These are phyloP conservation scores for Exophiala alcalophila DNA, from an alignment of 2,329 filamentous ascomycete genomes.

Conservation along the genomic window DNA sequence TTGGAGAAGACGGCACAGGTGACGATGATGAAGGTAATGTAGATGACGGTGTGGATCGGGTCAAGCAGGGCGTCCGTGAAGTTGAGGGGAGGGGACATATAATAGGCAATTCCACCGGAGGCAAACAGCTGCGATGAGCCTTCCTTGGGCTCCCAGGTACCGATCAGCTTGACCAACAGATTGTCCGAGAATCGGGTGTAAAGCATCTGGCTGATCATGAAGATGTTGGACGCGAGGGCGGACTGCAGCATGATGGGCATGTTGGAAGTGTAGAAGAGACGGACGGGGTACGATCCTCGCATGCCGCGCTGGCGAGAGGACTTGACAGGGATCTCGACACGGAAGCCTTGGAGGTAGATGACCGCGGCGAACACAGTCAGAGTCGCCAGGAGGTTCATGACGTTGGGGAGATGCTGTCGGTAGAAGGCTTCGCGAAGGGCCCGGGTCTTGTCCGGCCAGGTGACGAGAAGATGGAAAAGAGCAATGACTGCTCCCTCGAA, in stretches of 20 bases:
- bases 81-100: conserved; percentile 98
- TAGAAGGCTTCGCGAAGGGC: conserved; percentile 99
- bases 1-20: conserved; percentile 99
- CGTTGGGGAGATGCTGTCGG: conserved; percentile 97
- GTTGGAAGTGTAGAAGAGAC: conserved; percentile 99
- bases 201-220: conserved; percentile 98
- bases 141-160: conserved; percentile 97
- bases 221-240: conserved; percentile 96
- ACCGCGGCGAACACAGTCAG: conserved; percentile 91
- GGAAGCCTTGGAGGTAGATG: conserved; percentile 99
- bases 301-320: conserved; percentile 98
- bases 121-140: conserved; percentile 94
- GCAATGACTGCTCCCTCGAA: conserved; percentile 98
- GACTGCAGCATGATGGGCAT: conserved; percentile 99
- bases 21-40: conserved; percentile 96
- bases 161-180: conserved; percentile 92
- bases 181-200: conserved; percentile 99
- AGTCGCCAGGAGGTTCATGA: conserved; percentile 97
- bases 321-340: conserved; percentile 99
- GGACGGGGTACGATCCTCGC: conserved; percentile 95
- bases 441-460: conserved; percentile 99
- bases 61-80: conserved; percentile 96
- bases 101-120: conserved; percentile 91
- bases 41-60: conserved; percentile 92
- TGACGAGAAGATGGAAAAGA: conserved; percentile 94